These are phyloP conservation scores for Euphorbia corollata DNA, from an alignment of 441 rosid genomes.

Conservation along the genomic window DNA sequence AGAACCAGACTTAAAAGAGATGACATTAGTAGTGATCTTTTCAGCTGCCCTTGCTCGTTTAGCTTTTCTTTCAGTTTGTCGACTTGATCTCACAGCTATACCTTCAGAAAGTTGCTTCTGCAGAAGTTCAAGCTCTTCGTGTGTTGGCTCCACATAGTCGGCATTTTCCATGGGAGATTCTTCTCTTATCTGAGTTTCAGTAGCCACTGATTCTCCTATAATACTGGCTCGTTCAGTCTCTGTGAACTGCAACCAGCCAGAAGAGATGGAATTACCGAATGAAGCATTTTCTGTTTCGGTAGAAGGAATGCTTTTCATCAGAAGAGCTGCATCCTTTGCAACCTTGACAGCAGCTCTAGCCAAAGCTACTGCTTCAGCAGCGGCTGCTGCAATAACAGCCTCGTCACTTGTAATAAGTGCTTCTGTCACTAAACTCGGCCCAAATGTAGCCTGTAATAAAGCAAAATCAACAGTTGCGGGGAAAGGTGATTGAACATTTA, in stretches of 20 bases:
- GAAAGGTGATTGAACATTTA: not conserved
- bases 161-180: constrained; percentile 27
- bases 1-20: constrained; percentile 46
- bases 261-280: constrained; percentile 29
- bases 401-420: constrained; percentile 67
- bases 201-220: constrained; percentile 38
- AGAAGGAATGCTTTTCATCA: constrained; percentile 33
- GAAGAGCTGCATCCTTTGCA: constrained; percentile 66
- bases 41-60: constrained; percentile 59
- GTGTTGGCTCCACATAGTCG: constrained; percentile 41
- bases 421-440: constrained; percentile 54
- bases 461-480: not conserved
- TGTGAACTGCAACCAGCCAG: constrained; percentile 44
- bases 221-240: constrained; percentile 53
- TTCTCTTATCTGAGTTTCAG: constrained; percentile 35
- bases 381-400: constrained; percentile 74
- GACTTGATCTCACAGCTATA: constrained; percentile 64
- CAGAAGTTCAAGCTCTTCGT: constrained; percentile 45
- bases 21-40: constrained; percentile 47
- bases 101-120: constrained; percentile 46
- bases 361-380: constrained; percentile 89
- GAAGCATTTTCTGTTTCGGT: constrained; percentile 27
- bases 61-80: constrained; percentile 72
- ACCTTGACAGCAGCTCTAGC: constrained; percentile 81
- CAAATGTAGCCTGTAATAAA: constrained; percentile 44